Evolutionary conservation across 2,329 filamentous ascomycete species (phyloP).

Genomic region (Aspergillus neotritici): DNA sequence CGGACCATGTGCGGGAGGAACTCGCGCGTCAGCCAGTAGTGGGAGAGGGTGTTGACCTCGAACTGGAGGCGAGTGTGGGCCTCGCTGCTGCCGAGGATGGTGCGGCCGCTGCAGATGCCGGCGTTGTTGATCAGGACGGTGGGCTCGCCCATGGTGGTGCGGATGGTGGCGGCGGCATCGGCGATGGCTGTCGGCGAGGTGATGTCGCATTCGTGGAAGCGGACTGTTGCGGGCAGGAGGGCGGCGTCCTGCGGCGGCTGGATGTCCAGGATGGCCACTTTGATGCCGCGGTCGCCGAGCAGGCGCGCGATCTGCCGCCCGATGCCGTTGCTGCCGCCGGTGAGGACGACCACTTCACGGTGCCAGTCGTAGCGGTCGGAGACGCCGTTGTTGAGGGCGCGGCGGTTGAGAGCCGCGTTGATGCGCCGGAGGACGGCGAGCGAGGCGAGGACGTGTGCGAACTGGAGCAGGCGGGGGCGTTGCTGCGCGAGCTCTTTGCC

Average conservation of each 20-base stretch:
- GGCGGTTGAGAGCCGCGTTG: constrained; percentile 49
- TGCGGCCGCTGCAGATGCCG: constrained; percentile 48
- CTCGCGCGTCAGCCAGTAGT: constrained; percentile 61
- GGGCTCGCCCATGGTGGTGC: constrained; percentile 54
- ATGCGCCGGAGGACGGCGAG: constrained; percentile 48
- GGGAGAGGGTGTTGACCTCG: constrained; percentile 63
- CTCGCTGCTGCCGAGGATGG: constrained; percentile 55
- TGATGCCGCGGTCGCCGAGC: constrained; percentile 60
- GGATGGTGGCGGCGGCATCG: constrained; percentile 49
- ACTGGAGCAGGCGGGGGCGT: constrained; percentile 48
- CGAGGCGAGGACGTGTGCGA: constrained; percentile 50
- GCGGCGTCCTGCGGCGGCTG: constrained; percentile 25
- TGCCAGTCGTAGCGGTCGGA: constrained; percentile 48
- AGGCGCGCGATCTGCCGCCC: constrained; percentile 60
- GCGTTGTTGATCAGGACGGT: constrained; percentile 54
- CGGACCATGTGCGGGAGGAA: constrained; percentile 63
- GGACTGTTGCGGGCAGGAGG: constrained; percentile 41
- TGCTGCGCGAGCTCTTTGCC: constrained; percentile 52
- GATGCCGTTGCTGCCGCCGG: constrained; percentile 69
- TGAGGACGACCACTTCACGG: constrained; percentile 66
- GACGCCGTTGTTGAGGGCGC: constrained; percentile 43
- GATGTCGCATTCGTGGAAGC: constrained; percentile 66
- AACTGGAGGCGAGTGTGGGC: constrained; percentile 59
- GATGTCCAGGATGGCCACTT: constrained; percentile 64
- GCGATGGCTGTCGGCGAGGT: constrained; percentile 53